phyloP scores from a whole-genome alignment of 169 alveolate species.

The Plasmodium fragile region DNA sequence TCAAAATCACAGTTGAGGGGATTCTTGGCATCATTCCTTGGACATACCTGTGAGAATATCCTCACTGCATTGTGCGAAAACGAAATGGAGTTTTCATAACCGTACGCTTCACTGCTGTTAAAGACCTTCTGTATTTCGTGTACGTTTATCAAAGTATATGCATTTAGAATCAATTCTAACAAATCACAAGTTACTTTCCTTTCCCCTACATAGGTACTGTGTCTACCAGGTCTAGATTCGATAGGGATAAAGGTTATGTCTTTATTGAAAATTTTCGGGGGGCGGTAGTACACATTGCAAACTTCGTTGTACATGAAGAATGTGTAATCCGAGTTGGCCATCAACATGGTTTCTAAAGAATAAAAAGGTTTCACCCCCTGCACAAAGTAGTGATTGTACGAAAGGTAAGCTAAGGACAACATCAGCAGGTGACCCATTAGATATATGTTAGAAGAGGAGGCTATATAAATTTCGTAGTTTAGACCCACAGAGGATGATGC shows the following conservation, averaged over 20 bases:
- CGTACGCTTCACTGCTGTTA: conserved; percentile 10
- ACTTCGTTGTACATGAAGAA: conserved; percentile 72
- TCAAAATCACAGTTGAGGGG: conserved; percentile 39
- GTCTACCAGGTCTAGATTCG: conserved; percentile 46
- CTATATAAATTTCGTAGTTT: conserved; percentile 45
- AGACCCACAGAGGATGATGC: conserved; percentile 32
- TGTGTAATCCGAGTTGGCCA: conserved; percentile 51
- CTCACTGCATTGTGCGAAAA: conserved; percentile 61
- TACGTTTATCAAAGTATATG: conserved; percentile 12
- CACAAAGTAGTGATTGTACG: conserved; percentile 25
- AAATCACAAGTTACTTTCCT: conserved; percentile 42
- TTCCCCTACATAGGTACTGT: conserved; percentile 51
- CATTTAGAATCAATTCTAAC: conserved; percentile 57
- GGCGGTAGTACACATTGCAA: conserved; percentile 53
- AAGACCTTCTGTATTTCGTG: conserved; percentile 42
- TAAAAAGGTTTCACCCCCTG: conserved; percentile 52
- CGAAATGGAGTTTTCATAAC: conserved; percentile 69
- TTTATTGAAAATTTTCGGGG: conserved; percentile 16
- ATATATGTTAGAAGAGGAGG: conserved; percentile 36
- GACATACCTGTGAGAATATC: conserved; percentile 73
- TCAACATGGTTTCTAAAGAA: conserved; percentile 40
- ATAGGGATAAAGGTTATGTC: conserved; percentile 68
- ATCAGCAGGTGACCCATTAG: conserved; percentile 53
- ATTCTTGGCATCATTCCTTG: conserved; percentile 12
- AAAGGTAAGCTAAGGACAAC: conserved; percentile 67